phyloP scores from a whole-genome alignment of 225 moss, liverwort and hornwort species.

The Sphagnum tenellum region DNA sequence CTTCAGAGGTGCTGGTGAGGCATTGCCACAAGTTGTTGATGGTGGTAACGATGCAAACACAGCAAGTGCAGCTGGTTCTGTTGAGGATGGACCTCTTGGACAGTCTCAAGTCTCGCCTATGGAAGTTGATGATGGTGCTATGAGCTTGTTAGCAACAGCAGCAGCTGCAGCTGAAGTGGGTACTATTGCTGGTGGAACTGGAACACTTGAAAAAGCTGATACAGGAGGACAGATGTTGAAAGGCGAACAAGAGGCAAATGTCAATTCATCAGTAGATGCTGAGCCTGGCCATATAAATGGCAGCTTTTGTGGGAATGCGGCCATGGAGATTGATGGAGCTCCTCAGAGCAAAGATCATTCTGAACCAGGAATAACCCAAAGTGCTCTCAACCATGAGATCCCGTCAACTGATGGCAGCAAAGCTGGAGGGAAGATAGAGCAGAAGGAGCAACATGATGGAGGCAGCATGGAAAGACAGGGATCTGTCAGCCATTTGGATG shows the following conservation, averaged over 20 bases:
- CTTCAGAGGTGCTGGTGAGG: too few species aligned
- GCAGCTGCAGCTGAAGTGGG: constrained; percentile 74
- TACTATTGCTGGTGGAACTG: constrained; percentile 22
- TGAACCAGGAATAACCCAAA: constrained; percentile 25
- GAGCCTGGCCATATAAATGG: constrained; percentile 9
- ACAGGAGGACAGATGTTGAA: background rate
- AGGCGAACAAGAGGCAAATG: constrained; percentile 10
- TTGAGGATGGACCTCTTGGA: constrained; percentile 27
- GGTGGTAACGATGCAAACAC: constrained; percentile 6
- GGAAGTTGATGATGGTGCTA: constrained; percentile 74
- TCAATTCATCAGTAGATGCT: constrained; percentile 14
- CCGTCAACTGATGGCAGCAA: constrained; percentile 13
- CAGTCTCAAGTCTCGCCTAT: constrained; percentile 34
- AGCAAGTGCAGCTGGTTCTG: constrained; percentile 12
- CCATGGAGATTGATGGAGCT: constrained; percentile 25
- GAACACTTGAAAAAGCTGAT: constrained; percentile 7
- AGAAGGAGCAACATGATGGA: constrained; percentile 26
- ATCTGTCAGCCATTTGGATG: background rate
- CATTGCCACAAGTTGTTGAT: background rate
- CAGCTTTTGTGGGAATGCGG: constrained; percentile 21
- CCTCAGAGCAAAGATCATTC: constrained; percentile 31
- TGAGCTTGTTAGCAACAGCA: constrained; percentile 82
- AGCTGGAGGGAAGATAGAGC: constrained; percentile 29
- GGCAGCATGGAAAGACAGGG: background rate
- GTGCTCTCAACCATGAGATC: constrained; percentile 10